Evolutionary conservation across 495 filamentous ascomycete genomes (phyloP), one percentile per base, ranked within the genome.

Genomic region (Xylaria cubensis): DNA sequence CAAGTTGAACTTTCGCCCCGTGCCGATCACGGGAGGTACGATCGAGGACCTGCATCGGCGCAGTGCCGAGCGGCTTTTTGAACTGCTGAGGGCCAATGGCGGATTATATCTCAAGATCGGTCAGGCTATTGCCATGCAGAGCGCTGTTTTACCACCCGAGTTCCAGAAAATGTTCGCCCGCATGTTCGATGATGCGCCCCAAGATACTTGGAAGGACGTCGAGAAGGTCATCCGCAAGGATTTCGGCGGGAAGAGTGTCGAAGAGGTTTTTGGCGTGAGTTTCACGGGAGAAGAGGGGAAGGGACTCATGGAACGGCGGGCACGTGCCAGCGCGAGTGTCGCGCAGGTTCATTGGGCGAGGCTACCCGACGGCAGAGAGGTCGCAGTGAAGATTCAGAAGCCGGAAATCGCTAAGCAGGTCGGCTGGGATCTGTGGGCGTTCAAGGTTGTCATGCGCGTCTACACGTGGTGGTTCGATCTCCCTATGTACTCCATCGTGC

Each of bases 111-210:
- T 98, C 77, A 99, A 99, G 86, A 98, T 99, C 68, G 96, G 96
- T 3, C 96, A 99, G 85, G 96, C 96, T 8, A 94, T 99, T 69
- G 96, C 95, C 29, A 99, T 98, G 96, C 96, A 99, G 84, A 94
- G 92, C 65, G 95, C 94, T 2, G 90, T 98, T 51, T 80, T 99
- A 64, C 96, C 96, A 15, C 92, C 94, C 8, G 93, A 97, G 80
- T 98, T 98, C 77, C 94, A 97, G 85, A 88, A 89, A 72, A 97
- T 97, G 93, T 99, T 99, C 77, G 86, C 92, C 46, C 88, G 90
- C 71, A 97, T 99, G 93, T 99, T 99, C 80, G 96, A 98, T 76
- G 96, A 99, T 85, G 97, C 96, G 64, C 94, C 95, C 32, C 95
- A 97, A 86, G 97, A 97, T 78, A 84, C 84, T n/a, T 97, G 93